These are phyloP conservation scores for Conoideocrella luteorostrata DNA, from an alignment of 2,329 filamentous ascomycete species.

Conservation along the genomic window DNA sequence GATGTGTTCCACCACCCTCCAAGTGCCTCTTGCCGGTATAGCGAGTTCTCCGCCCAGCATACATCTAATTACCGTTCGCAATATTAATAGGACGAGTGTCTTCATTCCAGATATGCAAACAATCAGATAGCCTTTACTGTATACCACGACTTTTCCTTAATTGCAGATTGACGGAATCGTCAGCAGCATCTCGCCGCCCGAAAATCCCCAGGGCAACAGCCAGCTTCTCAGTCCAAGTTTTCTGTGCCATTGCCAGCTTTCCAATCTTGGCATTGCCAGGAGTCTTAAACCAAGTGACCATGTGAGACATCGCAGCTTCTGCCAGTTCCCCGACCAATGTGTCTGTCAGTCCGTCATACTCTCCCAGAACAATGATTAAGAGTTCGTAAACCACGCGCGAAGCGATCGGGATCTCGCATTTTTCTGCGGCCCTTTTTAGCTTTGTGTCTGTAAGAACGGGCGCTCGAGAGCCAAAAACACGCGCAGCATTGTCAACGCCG, in stretches of 20 bases:
- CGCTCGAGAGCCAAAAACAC: not conserved
- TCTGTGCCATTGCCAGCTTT: not conserved
- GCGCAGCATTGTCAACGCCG: not conserved
- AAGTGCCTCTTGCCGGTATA: too few relatives aligned
- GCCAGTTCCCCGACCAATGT: too few relatives aligned
- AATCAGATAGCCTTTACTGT: too few relatives aligned
- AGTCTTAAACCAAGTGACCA: not conserved
- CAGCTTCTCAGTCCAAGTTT: not conserved
- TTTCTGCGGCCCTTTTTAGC: not conserved
- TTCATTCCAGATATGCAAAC: too few relatives aligned
- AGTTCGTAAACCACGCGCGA: not conserved
- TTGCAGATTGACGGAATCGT: too few relatives aligned
- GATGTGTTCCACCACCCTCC: too few relatives aligned
- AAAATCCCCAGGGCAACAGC: not conserved
- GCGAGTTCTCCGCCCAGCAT: too few relatives aligned
- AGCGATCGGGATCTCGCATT: not conserved
- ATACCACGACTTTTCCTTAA: too few relatives aligned
- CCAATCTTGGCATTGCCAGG: too few relatives aligned
- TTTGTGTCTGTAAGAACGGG: not conserved
- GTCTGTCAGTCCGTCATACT: not conserved
- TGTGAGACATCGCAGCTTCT: not conserved
- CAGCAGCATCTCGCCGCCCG: not conserved
- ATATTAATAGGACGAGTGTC: too few relatives aligned
- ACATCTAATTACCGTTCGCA: too few relatives aligned
- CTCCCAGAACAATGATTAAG: not conserved